Percentiles rank a stretch among this genome's conserved stretches.
Conservation (phyloP, 352 stramenopile species). For the Pythium plurisporium region DNA sequence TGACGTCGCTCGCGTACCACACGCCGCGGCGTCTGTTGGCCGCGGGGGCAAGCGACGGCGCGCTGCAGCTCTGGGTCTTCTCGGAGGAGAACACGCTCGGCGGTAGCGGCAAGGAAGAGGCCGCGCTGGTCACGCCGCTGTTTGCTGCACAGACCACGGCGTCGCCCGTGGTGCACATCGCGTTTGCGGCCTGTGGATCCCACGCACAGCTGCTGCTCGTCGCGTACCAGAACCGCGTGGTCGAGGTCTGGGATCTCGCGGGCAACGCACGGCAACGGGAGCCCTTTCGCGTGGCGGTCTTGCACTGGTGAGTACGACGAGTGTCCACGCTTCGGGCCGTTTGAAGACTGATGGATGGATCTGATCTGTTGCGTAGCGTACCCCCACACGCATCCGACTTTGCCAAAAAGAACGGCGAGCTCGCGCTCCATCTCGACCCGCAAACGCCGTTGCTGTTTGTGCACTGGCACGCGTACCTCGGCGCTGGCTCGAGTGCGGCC, state of each 20-base stretch:
- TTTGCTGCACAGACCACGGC: slow-evolving; percentile 30
- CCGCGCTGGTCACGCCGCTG: slow-evolving; percentile 26
- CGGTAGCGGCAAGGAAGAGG: slow-evolving; percentile 28
- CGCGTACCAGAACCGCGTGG: slow-evolving; percentile 48
- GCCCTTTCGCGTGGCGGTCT: slow-evolving; percentile 25
- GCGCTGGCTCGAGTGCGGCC: slow-evolving; percentile 4
- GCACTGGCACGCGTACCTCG: slow-evolving; percentile 34
- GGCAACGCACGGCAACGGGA: slow-evolving; percentile 18
- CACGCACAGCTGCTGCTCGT: slow-evolving; percentile 34
- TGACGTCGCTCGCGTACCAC: slow-evolving; percentile 53
- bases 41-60: slow-evolving; percentile 61
- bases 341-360: neutral
- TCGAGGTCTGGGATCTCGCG: slow-evolving; percentile 49
- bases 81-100: slow-evolving; percentile 34
- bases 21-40: slow-evolving; percentile 45
- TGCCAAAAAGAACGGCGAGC: slow-evolving; percentile 37
- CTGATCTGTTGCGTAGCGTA: slow-evolving; percentile 18
- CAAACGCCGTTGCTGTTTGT: slow-evolving; percentile 37
- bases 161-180: slow-evolving; percentile 42
- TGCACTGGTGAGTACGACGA: too few relatives aligned
- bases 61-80: slow-evolving; percentile 59
- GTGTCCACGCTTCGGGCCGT: too few relatives aligned
- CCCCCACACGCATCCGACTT: slow-evolving; percentile 48
- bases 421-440: slow-evolving; percentile 41
- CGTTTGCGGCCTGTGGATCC: slow-evolving; percentile 24